These are phyloP conservation scores for Ophiostoma ulmi DNA, from an alignment of 2,329 filamentous ascomycete species.

Conservation along the genomic window DNA sequence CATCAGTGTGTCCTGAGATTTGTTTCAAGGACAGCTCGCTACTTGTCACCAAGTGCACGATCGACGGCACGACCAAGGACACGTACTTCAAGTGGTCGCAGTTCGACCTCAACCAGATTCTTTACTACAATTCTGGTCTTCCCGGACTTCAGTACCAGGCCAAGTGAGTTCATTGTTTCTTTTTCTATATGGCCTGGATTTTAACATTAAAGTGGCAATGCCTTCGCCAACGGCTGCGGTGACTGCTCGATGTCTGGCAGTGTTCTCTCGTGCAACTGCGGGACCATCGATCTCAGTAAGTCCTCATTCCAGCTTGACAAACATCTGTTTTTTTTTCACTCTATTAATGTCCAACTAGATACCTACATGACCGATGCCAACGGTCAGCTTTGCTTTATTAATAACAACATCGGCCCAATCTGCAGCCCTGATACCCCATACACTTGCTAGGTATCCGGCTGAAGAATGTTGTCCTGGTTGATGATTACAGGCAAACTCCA, in stretches of 20 bases:
- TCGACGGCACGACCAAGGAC: neutral
- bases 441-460: neutral
- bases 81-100: slow-evolving; percentile 12
- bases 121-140: slow-evolving; percentile 7
- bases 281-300: slow-evolving; percentile 1
- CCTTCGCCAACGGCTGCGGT: neutral
- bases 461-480: neutral
- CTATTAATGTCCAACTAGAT: neutral
- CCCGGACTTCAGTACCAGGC: neutral
- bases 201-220: slow-evolving; percentile 16
- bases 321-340: neutral
- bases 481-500: neutral
- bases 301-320: neutral
- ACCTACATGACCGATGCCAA: neutral
- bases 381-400: neutral
- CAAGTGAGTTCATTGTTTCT: neutral
- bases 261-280: slow-evolving; percentile 9
- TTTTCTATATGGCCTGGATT: neutral
- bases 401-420: neutral
- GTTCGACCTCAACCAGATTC: slow-evolving; percentile 14
- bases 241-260: slow-evolving; percentile 2
- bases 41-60: slow-evolving; percentile 15
- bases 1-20: neutral
- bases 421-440: neutral
- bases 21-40: slow-evolving; percentile 5